A percentile compares a stretch with the other conserved stretches of the same genome.
These are phyloP conservation scores for Sugiyamaella qingdaonensis DNA, from an alignment of 805 yeast genomes.

Conservation along the genomic window DNA sequence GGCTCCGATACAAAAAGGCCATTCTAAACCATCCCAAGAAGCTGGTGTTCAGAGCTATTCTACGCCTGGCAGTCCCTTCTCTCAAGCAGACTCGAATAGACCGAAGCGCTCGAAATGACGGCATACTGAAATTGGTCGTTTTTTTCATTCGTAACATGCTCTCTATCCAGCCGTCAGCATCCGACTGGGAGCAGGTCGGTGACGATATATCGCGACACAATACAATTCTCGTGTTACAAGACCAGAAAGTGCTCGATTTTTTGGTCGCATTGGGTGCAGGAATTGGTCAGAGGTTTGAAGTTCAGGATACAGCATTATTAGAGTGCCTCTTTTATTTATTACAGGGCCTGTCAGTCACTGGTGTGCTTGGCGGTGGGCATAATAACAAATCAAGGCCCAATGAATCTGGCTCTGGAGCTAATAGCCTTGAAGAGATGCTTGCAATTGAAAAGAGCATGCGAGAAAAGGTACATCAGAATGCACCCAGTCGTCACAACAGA, in stretches of 20 bases:
- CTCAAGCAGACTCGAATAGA: conserved; percentile 31
- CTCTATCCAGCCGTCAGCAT: conserved; percentile 62
- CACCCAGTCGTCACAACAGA: conserved; percentile 77
- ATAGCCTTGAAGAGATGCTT: conserved; percentile 43
- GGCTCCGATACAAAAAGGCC: conserved; percentile 64
- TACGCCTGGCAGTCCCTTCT: conserved; percentile 63
- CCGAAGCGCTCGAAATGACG: conserved; percentile 67
- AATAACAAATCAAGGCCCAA: not conserved
- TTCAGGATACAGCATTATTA: conserved; percentile 57
- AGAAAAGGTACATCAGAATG: conserved; percentile 43
- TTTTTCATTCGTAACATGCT: conserved; percentile 75
- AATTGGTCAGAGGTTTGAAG: conserved; percentile 58
- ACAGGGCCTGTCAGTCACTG: conserved; percentile 49
- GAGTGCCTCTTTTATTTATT: conserved; percentile 66
- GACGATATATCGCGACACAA: conserved; percentile 67
- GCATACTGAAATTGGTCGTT: conserved; percentile 65
- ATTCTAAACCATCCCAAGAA: conserved; percentile 58
- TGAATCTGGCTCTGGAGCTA: not conserved
- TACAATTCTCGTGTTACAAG: conserved; percentile 54
- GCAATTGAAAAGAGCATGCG: conserved; percentile 56
- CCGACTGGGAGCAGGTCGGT: conserved; percentile 48
- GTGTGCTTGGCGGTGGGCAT: no score
- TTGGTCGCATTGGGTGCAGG: conserved; percentile 67
- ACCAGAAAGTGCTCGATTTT: conserved; percentile 69
- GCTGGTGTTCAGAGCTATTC: conserved; percentile 59